phyloP scores from a whole-genome alignment of 768 basidiomycete species.

The Boletus pseudopeckii region DNA sequence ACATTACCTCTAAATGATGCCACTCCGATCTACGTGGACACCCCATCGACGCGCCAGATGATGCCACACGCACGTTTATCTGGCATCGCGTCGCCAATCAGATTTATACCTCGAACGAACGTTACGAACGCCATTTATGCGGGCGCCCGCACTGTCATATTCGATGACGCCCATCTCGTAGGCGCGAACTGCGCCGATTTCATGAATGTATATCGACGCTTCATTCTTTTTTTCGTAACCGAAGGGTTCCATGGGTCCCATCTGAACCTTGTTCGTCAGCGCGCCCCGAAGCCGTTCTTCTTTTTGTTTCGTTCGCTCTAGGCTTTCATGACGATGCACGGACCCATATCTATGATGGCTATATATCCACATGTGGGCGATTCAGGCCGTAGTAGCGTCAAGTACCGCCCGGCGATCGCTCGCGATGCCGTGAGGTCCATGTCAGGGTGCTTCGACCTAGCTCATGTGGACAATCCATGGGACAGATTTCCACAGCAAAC shows the following conservation, averaged over 20 bases:
- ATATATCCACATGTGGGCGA: conserved; percentile 12
- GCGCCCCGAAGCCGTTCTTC: not conserved
- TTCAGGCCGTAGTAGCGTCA: conserved; percentile 1
- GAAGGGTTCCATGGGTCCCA: not conserved
- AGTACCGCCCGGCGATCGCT: conserved; percentile 15
- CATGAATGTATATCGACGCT: conserved; percentile 5
- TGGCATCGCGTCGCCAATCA: not conserved
- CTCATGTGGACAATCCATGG: not conserved
- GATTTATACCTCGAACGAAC: not conserved
- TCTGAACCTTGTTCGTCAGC: conserved; percentile 3
- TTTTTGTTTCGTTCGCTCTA: not conserved
- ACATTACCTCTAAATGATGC: not conserved
- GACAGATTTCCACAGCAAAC: not conserved
- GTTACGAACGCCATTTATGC: conserved; percentile 5
- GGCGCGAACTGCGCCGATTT: conserved; percentile 15
- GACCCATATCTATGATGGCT: conserved; percentile 12
- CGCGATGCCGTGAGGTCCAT: conserved; percentile 9
- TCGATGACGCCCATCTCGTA: conserved; percentile 20
- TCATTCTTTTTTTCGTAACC: not conserved
- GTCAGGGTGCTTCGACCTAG: not conserved
- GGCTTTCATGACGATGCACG: not conserved
- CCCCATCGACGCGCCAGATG: not conserved
- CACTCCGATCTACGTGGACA: conserved; percentile 7
- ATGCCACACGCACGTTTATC: conserved; percentile 2
- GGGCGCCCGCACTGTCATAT: conserved; percentile 1